A percentile compares a stretch with the other conserved stretches of the same genome.
phyloP scores from a whole-genome alignment of 2,329 filamentous ascomycete species.

The Fusarium odoratissimum region DNA sequence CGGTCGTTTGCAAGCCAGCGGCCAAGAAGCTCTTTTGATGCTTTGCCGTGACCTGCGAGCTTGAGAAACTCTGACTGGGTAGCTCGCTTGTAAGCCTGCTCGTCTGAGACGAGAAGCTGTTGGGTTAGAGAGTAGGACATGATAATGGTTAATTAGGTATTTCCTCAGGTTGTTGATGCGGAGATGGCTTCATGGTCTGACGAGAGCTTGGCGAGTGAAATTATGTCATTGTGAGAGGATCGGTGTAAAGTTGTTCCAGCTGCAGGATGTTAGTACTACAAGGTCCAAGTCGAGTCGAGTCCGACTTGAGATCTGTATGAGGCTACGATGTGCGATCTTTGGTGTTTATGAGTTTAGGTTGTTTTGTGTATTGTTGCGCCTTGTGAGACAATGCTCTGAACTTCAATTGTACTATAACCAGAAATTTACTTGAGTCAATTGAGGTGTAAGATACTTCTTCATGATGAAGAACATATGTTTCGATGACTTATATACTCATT shows the following conservation, averaged over 20 bases:
- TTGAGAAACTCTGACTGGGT: constrained; percentile 76
- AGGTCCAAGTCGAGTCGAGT: neutral
- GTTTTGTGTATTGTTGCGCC: neutral
- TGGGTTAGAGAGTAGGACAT: constrained; percentile 61
- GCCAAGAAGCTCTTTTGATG: constrained; percentile 66
- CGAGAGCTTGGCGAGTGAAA: constrained; percentile 14
- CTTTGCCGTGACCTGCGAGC: constrained; percentile 70
- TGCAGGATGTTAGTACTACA: neutral
- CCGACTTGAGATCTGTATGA: neutral
- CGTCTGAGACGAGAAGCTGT: constrained; percentile 64
- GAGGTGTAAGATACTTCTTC: too few relatives aligned
- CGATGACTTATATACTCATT: neutral
- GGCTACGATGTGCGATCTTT: neutral
- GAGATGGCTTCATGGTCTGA: constrained; percentile 31
- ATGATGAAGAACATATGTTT: too few relatives aligned
- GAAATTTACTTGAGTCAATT: accelerated
- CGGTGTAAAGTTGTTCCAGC: constrained; percentile 41
- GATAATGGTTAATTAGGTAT: neutral
- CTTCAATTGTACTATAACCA: neutral
- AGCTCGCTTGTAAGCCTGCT: constrained; percentile 61
- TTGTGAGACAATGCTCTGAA: neutral
- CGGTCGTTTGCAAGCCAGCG: constrained; percentile 79
- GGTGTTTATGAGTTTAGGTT: neutral
- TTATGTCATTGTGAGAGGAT: constrained; percentile 34
- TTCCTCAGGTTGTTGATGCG: neutral